Conservation (phyloP, 495 filamentous ascomycete genomes). For the Gamarada debralockiae region DNA sequence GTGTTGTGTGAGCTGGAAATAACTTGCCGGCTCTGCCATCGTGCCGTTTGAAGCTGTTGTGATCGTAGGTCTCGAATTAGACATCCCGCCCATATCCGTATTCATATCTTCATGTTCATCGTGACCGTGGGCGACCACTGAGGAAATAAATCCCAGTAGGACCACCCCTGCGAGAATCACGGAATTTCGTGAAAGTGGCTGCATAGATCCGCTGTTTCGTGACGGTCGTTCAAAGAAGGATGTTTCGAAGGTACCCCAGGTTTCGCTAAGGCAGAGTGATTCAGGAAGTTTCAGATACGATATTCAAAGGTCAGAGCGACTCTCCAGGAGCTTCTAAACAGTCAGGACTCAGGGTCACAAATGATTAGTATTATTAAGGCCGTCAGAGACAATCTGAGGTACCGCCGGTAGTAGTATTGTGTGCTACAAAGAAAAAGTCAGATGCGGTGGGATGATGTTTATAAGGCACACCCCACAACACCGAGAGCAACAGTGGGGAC, state of each 20-base stretch:
- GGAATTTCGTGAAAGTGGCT: conserved; percentile 1
- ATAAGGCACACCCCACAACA: no score
- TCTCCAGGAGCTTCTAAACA: no score
- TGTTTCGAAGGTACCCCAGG: neutral
- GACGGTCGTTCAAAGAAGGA: neutral
- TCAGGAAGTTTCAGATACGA: no score
- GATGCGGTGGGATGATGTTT: no score
- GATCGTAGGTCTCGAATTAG: conserved; percentile 34
- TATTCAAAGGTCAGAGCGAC: no score
- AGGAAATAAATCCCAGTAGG: conserved; percentile 34
- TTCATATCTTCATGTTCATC: conserved; percentile 42
- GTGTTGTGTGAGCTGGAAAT: conserved; percentile 70
- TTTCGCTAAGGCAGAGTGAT: no score
- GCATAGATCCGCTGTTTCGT: conserved; percentile 12
- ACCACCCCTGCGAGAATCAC: conserved; percentile 15
- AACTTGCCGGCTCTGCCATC: conserved; percentile 51
- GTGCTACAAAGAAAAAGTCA: no score
- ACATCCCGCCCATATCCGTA: conserved; percentile 39
- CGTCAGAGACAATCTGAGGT: no score
- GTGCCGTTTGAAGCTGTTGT: neutral
- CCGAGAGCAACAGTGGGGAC: no score
- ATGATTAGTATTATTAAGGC: no score
- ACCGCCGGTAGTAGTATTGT: no score
- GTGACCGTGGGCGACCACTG: conserved; percentile 38
- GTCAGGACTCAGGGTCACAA: no score